Base-by-base conservation (phyloP, 768 basidiomycete genomes). In the Suillus plorans region DNA sequence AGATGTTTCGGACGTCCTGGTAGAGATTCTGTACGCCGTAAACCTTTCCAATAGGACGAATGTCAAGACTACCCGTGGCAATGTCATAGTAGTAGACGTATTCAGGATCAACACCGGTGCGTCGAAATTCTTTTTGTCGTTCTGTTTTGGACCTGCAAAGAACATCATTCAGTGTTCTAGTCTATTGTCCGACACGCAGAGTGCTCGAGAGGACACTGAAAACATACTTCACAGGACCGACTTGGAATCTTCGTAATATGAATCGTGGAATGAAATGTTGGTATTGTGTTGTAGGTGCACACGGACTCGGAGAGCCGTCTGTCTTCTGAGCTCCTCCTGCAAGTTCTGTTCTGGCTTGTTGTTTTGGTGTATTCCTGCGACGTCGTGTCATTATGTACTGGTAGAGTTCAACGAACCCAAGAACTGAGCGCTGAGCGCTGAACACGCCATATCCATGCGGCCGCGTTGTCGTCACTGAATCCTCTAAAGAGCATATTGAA, bases 21-120 rank as follows among this genome's bases (percentile, higher is more conserved):
- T 78, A 78, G 1, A 77, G 69, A 59, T 78, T 74, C 8, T 57
- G 22, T 13, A 45, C 56, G 20, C 66, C 66, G 20, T 67, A 67
- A 14, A 67, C 66, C 39, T 61, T 42, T 41, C 66, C 20, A 10
- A 45, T 45, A 20, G 44, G 44, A 4, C 44, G 44, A 45, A n/a
- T 45, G 18, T 45, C 20, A 45, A 45, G 44, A 20, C 4, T n/a
- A 20, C 44, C 44, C 44, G 44, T 10, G 5, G 44, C 44, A 45
- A 45, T 10, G n/a, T 45, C 44, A 45, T 45, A 45, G 20, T 45
- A 45, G 4, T 45, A 4, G 20, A 45, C 44, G 4, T 1, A n/a
- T n/a, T 45, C 44, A n/a, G 44, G 44, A 9, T 45, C 9, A 10
- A 45, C 20, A 10, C 44, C 9, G 1, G 44, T 20, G 20, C 44